Conservation (phyloP, 2,329 filamentous ascomycete genomes). For the Pseudogymnoascus verrucosus region DNA sequence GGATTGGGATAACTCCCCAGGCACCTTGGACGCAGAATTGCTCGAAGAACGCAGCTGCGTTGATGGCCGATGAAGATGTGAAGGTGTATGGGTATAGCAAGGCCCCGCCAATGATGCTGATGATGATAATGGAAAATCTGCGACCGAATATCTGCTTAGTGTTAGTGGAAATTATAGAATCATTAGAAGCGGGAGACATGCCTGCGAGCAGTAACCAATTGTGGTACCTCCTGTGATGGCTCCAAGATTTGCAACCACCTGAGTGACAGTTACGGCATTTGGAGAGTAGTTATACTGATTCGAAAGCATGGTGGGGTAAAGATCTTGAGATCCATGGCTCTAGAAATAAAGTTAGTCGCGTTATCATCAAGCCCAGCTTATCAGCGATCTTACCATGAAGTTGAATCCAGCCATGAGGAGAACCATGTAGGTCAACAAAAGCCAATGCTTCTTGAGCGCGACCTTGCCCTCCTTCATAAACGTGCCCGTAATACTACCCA, state of each 20-base stretch:
- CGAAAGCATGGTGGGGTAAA: slow-evolving; percentile 53
- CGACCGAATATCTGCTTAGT: slow-evolving; percentile 49
- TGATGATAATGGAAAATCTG: slow-evolving; percentile 58
- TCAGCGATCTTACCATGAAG: slow-evolving; percentile 63
- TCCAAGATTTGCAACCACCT: slow-evolving; percentile 65
- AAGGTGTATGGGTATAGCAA: slow-evolving; percentile 81
- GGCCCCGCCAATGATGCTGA: slow-evolving; percentile 60
- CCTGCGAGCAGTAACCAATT: slow-evolving; percentile 58
- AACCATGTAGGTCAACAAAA: slow-evolving; percentile 72
- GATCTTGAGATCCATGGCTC: slow-evolving; percentile 34
- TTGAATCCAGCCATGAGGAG: slow-evolving; percentile 87
- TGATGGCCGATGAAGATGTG: slow-evolving; percentile 51
- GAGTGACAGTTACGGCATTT: slow-evolving; percentile 54
- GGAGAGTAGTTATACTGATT: slow-evolving; percentile 41
- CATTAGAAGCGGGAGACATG: neutral
- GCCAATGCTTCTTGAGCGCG: slow-evolving; percentile 71
- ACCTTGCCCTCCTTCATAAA: slow-evolving; percentile 73
- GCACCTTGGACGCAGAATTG: slow-evolving; percentile 73
- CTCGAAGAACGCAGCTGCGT: slow-evolving; percentile 77
- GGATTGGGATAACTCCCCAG: slow-evolving; percentile 67
- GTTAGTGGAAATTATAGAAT: neutral
- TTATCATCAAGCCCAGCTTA: neutral
- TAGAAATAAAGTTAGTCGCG: neutral
- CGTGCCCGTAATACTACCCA: slow-evolving; percentile 52
- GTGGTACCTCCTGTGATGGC: slow-evolving; percentile 60